Evolutionary conservation across 352 stramenopile genomes (phyloP).

Genomic region (Globisporangium polare): DNA sequence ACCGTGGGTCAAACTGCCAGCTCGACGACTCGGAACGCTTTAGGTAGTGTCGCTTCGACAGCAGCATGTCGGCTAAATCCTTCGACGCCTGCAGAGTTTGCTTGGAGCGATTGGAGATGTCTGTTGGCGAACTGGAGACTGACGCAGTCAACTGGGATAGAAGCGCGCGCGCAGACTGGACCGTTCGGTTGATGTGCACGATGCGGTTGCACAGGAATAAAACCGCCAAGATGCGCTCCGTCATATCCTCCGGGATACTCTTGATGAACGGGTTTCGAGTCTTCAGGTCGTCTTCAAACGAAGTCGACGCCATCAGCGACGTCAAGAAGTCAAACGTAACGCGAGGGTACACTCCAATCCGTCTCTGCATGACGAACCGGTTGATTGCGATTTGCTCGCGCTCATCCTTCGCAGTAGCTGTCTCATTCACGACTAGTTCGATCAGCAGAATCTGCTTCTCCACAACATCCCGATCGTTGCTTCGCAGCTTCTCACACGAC

Average conservation of each 20-base stretch:
- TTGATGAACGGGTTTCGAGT: conserved; percentile 64
- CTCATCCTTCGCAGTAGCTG: conserved; percentile 13
- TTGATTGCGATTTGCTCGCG: conserved; percentile 22
- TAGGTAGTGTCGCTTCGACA: conserved; percentile 78
- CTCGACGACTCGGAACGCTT: conserved; percentile 15
- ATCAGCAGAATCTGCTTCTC: conserved; percentile 47
- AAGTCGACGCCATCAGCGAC: conserved; percentile 56
- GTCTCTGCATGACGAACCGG: conserved; percentile 61
- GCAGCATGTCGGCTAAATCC: conserved; percentile 68
- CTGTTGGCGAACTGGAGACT: neutral
- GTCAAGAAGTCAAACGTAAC: conserved; percentile 81
- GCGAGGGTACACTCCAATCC: conserved; percentile 50
- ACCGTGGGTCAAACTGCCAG: conserved; percentile 95
- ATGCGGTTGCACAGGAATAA: conserved; percentile 80
- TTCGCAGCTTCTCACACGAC: conserved; percentile 47
- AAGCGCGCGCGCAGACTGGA: conserved; percentile 43
- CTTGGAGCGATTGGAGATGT: conserved; percentile 34
- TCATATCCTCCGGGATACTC: conserved; percentile 23
- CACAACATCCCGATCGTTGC: conserved; percentile 48
- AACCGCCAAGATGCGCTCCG: conserved; percentile 52
- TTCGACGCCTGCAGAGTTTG: conserved; percentile 79
- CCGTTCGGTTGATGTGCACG: conserved; percentile 77
- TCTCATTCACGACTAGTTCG: conserved; percentile 51
- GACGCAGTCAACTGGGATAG: conserved; percentile 19
- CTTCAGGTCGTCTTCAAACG: conserved; percentile 57